These are phyloP conservation scores for Chrysanthemum makinoi DNA, from an alignment of 129 eudicot genomes.

Conservation along the genomic window DNA sequence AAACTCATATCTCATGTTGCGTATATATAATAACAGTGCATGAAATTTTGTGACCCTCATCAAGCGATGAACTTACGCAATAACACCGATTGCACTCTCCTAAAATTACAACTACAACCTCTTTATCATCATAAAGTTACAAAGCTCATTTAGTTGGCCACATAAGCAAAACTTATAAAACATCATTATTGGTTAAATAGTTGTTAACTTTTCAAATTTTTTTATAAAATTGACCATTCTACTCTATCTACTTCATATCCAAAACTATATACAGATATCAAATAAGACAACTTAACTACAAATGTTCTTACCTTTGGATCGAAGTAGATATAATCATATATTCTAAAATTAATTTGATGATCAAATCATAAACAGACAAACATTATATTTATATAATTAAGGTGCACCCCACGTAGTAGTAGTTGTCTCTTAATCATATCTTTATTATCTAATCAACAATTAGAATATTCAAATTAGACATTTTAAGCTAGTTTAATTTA, in stretches of 20 bases:
- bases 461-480: background rate
- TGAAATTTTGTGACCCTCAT: too few relatives aligned
- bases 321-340: background rate
- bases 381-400: slow-evolving; percentile 7
- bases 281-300: too few relatives aligned
- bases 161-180: background rate
- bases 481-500: background rate
- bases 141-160: background rate
- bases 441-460: background rate
- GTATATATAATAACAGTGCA: too few relatives aligned
- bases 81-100: too few relatives aligned
- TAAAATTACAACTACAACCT: background rate
- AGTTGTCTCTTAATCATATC: background rate
- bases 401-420: slow-evolving; percentile 22
- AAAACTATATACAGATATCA: background rate
- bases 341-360: background rate
- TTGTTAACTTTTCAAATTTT: background rate
- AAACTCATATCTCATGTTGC: too few relatives aligned
- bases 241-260: background rate
- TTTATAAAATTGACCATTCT: background rate
- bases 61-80: too few relatives aligned
- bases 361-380: background rate
- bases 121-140: background rate
- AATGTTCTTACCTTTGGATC: too few relatives aligned
- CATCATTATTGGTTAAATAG: background rate